A percentile compares a stretch with the other conserved stretches of the same genome.
Conservation (phyloP, 1,139 yeast genomes). For the Scheffersomyces cryptocercus region DNA sequence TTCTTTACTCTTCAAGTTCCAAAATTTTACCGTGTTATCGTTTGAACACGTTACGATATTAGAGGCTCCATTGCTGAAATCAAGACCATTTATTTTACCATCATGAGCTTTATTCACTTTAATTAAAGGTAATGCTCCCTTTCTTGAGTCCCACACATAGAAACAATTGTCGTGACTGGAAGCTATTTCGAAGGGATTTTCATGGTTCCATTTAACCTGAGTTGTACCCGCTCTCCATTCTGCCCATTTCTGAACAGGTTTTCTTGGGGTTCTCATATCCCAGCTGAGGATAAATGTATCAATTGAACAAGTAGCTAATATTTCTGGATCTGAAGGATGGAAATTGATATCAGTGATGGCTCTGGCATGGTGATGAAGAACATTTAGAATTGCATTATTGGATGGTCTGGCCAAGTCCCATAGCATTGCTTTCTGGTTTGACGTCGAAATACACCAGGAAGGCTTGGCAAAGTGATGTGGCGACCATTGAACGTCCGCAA, state of each 20-base stretch:
- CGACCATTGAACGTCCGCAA: conserved; percentile 98
- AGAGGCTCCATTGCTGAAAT: conserved; percentile 65
- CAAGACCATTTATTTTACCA: conserved; percentile 86
- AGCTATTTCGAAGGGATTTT: conserved; percentile 74
- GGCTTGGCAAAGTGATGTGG: conserved; percentile 80
- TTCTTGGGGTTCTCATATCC: conserved; percentile 81
- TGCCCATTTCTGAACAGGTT: conserved; percentile 76
- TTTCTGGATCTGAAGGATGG: conserved; percentile 83
- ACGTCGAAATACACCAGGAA: conserved; percentile 89
- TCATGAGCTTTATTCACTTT: conserved; percentile 67
- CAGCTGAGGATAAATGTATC: conserved; percentile 86
- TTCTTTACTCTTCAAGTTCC: conserved; percentile 59
- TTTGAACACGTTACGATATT: conserved; percentile 79
- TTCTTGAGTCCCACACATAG: conserved; percentile 84
- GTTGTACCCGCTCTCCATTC: conserved; percentile 96
- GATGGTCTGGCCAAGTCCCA: conserved; percentile 88
- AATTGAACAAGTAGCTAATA: conserved; percentile 90
- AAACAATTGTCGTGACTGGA: conserved; percentile 82
- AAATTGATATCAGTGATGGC: conserved; percentile 96
- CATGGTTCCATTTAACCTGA: conserved; percentile 90
- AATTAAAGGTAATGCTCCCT: conserved; percentile 74
- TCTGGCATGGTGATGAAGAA: conserved; percentile 83
- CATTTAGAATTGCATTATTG: conserved; percentile 77
- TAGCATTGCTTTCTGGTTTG: conserved; percentile 90
- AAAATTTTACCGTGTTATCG: conserved; percentile 81